Evolutionary conservation across 164 flowering plant species (phyloP), one percentile per base, ranked within the genome.

Genomic region (Brasenia schreberi): DNA sequence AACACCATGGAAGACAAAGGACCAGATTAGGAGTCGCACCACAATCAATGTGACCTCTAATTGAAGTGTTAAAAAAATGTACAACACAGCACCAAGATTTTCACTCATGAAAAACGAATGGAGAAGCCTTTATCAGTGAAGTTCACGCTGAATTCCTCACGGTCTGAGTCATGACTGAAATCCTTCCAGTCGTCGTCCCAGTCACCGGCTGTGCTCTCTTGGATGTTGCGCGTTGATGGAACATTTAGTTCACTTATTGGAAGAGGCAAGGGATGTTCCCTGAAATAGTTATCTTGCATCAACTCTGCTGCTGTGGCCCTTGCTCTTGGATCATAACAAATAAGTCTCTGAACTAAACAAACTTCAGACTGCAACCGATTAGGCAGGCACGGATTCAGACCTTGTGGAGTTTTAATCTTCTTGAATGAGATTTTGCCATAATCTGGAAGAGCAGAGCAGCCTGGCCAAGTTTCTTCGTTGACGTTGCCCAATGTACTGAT

Each of bases 251-350:
- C 92, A 59, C 79, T 80, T 18, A 79, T 19, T 2, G 92, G 85
- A 60, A 84, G 80, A 7, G 99, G 97, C 56, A 83, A 75, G 66
- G 97, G 97, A 45, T 84, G 88, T 70, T 85, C 89, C 61, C 27
- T 73, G 7, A 95, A 79, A 68, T 92, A 92, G 71, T 75, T 83
- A 64, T 95, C 96, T 6, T 81, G 77, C 19, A 91, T 84, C 74
- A 95, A 76, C 65, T 92, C 96, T 81, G 76, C 76, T 18, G 96
- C 86, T 42, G 91, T 83, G 65, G 97, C 89, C 80, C 97, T 81
- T 39, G 64, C 65, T 23, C 79, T 72, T 18, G 99, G 99, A 69
- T 95, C 81, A 61, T 76, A 87, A 69, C 88, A 83, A 42, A 90
- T 59, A 9, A 92, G 91, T 67, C 75, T 83, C 66, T 75, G 74